Base-by-base conservation (phyloP, 148 eudicot genomes). In the Cornus suecica region DNA sequence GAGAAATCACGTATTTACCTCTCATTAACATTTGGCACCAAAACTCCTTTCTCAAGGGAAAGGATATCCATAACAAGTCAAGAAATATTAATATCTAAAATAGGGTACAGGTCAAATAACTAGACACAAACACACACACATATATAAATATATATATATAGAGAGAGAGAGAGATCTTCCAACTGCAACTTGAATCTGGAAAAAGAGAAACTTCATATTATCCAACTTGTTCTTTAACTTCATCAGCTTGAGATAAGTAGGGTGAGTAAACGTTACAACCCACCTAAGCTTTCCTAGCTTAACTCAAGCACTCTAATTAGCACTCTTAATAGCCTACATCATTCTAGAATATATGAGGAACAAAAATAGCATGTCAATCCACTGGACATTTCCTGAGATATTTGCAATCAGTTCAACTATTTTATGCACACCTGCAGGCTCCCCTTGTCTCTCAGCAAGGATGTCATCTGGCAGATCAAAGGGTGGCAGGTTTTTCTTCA, bases 351-450 rank as follows among this genome's bases (percentile, higher is more conserved):
- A 37, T 28, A 15, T 37, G 54, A 73, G 32, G 16, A 41, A 13
- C 31, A 73, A 69, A 65, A 73, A 87, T 70, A 31, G 84, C 72
- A 80, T 87, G 74, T 41, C 84, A 84, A 65, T 84, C 90, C 58
- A 87, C 90, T 70, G 84, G 66, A 83, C 84, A 84, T 77, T 80
- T 87, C 74, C 90, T 82, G 65, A 87, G 70, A 52, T 87, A 86
- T 30, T 79, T 45, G 90, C 90, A 84, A 87, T 82, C 65, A 87
- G 27, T 80, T 87, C 90, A 80, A 87, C 58, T n/a, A 86, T 86
- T 69, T 82, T 87, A 78, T 84, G 87, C 56, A 76, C 78, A 68
- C 82, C 80, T 20, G 71, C 42, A 37, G 90, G 74, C 72, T 84
- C 87, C 65, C 90, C 90, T 63, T 75, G 84, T 32, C 84, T 78